Conservation (phyloP, 768 basidiomycete species). For the Leccinum sublutescens region DNA sequence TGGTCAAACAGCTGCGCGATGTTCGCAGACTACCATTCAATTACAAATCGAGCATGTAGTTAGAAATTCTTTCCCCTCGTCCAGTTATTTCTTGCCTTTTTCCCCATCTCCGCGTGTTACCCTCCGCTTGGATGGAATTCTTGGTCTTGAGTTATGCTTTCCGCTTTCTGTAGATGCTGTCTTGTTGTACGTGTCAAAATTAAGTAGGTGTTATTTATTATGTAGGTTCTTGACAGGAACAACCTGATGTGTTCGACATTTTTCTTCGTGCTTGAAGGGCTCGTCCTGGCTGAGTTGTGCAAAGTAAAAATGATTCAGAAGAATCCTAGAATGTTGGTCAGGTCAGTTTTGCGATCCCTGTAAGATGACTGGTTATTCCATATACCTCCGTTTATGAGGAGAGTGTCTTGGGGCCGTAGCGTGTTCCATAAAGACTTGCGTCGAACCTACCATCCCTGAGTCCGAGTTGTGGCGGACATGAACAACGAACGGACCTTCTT, state of each 20-base stretch:
- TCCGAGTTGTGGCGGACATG: background rate
- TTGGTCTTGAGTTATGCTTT: conserved; percentile 3
- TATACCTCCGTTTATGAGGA: background rate
- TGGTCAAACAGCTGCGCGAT: conserved; percentile 30
- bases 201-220: background rate
- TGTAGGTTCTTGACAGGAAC: conserved; percentile 6
- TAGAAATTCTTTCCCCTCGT: background rate
- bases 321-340: background rate
- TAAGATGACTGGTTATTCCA: background rate
- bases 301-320: too few species aligned
- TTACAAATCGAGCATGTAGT: conserved; percentile 13
- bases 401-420: background rate
- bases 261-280: background rate
- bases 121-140: background rate
- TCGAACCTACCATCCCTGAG: background rate
- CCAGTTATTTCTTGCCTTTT: background rate
- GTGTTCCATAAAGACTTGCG: background rate
- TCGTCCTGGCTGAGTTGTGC: background rate
- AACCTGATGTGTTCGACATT: background rate
- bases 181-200: conserved; percentile 3
- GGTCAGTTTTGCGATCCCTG: background rate
- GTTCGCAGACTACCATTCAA: conserved; percentile 17
- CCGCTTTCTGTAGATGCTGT: conserved; percentile 4
- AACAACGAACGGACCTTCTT: conserved; percentile 1
- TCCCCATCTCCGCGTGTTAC: background rate